phyloP scores from a whole-genome alignment of 371 early-diverging fungal species.

The Mortierella sp. region DNA sequence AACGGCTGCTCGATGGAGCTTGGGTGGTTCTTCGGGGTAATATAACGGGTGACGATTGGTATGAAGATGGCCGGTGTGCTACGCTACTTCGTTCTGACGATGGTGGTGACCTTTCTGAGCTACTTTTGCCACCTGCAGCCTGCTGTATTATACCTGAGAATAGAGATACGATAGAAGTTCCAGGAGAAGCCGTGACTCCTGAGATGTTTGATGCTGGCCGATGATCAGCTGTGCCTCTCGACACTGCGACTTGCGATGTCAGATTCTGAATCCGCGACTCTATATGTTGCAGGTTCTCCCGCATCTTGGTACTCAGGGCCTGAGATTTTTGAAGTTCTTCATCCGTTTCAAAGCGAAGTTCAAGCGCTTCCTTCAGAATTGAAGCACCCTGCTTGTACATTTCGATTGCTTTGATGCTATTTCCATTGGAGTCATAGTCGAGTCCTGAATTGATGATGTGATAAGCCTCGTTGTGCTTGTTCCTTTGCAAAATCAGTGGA shows the following conservation, averaged over 20 bases:
- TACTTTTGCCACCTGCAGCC: conserved; percentile 19
- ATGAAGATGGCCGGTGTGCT: conserved; percentile 1
- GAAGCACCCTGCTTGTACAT: conserved; percentile 19
- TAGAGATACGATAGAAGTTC: no score
- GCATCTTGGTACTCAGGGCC: conserved; percentile 56
- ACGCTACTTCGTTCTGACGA: background rate
- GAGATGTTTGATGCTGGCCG: no score
- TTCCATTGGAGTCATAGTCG: conserved; percentile 21
- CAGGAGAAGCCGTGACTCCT: no score
- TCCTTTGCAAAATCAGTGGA: conserved; percentile 25
- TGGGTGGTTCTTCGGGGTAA: conserved; percentile 8
- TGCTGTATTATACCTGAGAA: conserved; percentile 34
- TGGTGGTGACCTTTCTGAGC: conserved; percentile 6
- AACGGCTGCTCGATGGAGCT: conserved; percentile 6
- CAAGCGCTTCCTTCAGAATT: conserved; percentile 39
- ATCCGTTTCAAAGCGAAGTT: conserved; percentile 38
- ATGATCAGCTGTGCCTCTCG: background rate
- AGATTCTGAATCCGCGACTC: conserved; percentile 53
- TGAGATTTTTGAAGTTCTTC: conserved; percentile 51
- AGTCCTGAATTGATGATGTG: conserved; percentile 26
- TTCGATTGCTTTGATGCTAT: conserved; percentile 30
- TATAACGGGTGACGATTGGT: conserved; percentile 12
- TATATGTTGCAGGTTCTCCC: conserved; percentile 53
- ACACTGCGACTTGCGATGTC: background rate
- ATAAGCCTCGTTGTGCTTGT: conserved; percentile 38